Percentiles rank a stretch among this genome's conserved stretches.
Evolutionary conservation across 2,329 filamentous ascomycete genomes (phyloP).

Genomic region (Apiospora arundinis): DNA sequence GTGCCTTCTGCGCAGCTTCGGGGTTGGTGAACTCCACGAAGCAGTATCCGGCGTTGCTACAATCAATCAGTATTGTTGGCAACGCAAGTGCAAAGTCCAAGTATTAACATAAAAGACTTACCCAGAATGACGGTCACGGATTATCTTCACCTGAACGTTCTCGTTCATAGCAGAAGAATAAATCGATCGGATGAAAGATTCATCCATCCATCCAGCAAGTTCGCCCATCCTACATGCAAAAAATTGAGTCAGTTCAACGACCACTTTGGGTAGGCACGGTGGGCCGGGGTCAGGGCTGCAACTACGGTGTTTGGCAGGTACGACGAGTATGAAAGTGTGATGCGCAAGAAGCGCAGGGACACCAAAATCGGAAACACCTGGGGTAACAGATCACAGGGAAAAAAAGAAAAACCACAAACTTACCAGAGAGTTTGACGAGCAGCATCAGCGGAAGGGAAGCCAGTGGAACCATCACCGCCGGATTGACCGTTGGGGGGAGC

Average conservation of each 20-base stretch:
- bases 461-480: slow-evolving; percentile 40
- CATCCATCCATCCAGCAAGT: slow-evolving; percentile 98
- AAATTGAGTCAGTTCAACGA: neutral
- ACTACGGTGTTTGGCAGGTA: neutral
- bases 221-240: slow-evolving; percentile 87
- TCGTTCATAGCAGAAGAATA: slow-evolving; percentile 90
- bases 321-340: too few species aligned
- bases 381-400: neutral
- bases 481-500: slow-evolving; percentile 43
- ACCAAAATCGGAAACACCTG: neutral
- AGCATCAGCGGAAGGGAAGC: slow-evolving; percentile 48
- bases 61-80: slow-evolving; percentile 30
- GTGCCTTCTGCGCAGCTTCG: slow-evolving; percentile 87
- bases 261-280: neutral
- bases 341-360: neutral
- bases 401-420: slow-evolving; percentile 28
- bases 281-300: neutral
- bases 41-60: slow-evolving; percentile 95
- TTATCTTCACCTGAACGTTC: slow-evolving; percentile 98
- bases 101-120: slow-evolving; percentile 48
- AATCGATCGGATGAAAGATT: slow-evolving; percentile 96
- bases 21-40: slow-evolving; percentile 91
- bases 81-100: slow-evolving; percentile 6
- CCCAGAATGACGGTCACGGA: slow-evolving; percentile 98
- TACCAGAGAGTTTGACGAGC: slow-evolving; percentile 65